Evolutionary conservation across 768 basidiomycete species (phyloP), one percentile per base, ranked within the genome.

Genomic region (Dacryopinax spathularia): DNA sequence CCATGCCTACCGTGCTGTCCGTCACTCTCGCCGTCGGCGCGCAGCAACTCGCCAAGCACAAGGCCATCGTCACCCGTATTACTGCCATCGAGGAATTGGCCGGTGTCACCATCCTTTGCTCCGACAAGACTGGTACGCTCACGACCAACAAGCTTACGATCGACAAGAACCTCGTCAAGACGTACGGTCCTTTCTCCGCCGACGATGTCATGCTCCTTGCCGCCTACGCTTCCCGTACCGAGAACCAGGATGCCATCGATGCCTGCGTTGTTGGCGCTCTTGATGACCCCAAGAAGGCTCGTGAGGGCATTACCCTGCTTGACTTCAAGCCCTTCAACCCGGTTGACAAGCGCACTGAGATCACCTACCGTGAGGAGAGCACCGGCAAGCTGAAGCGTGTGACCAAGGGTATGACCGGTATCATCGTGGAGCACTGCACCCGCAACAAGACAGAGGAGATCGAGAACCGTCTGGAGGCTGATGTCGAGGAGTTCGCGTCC

Each of bases 241-340:
- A 98, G 83, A 98, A 98, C 80, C 91, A 94, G 80, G 95, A 98
- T 70, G 95, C 95, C 56, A 98, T 98, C 71, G 95, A 97, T 73
- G 73, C 81, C 9, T 89, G 91, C 64, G 90, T 95, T 66, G 87
- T 94, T 43, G 76, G 79, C 61, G 88, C 91, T 44, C 79, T 93
- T 60, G 85, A 85, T 39, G 87, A 92, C 72, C 70, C 82, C 1
- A 34, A 74, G 41, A 83, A 82, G 63, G 94, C 95, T 65, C 93
- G 93, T 67, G 82, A 82, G 60, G 93, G 93, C 34, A 96, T 98
- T 79, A 93, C 89, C 74, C 86, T 98, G 44, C 81, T 97, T 72
- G 94, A 98, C 77, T 98, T 98, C 83, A 97, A 96, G 81, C 94
- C 94, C 3, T 98, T 97, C 84, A 96, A 97, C 81, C 95, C 95